Base-by-base conservation (phyloP, 768 basidiomycete genomes). In the Suillus subaureus region DNA sequence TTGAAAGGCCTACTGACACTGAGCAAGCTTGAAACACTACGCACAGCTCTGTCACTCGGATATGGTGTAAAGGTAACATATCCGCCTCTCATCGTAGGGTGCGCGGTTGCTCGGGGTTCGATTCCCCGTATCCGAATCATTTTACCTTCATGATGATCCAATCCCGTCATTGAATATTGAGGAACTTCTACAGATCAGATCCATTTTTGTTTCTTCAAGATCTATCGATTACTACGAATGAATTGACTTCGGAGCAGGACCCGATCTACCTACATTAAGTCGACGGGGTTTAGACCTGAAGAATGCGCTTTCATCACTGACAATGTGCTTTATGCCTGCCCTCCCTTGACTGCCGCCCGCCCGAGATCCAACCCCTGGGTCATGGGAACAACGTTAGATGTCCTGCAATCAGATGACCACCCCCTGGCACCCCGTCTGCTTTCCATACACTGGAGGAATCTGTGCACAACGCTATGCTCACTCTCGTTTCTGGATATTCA, bases 31-130 rank as follows among this genome's bases (percentile, higher is more conserved):
- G 33, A 13, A 2, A n/a, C 12, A n/a, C 54, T 21, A 52, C 8
- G 5, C 18, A 21, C 31, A 21, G 2, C 9, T 6, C 5, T 31
- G 31, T 13, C 21, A 33, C 12, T 55, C 54, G 54, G 54, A 35
- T 55, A 55, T 55, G 54, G 54, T 55, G 54, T 55, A 55, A 55
- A 55, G 54, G 54, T 55, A 55, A 55, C 54, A 55, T 55, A 55
- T 55, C 54, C 54, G 54, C 54, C 54, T 55, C 54, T 55, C 54
- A 55, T 35, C 21, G 21, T 2, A 39, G 18, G 57, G 58, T 12
- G 26, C 76, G 83, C 83, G 81, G 82, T 79, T 82, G 83, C 83
- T 83, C 82, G 82, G 82, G 82, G 82, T 83, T 84, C 82, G 82
- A 83, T 80, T 83, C 82, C 82, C 82, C 81, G 82, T 84, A 82